Evolutionary conservation across 2,329 filamentous ascomycete genomes (phyloP), one percentile per base, ranked within the genome.

Genomic region (Raffaelea albimanens): DNA sequence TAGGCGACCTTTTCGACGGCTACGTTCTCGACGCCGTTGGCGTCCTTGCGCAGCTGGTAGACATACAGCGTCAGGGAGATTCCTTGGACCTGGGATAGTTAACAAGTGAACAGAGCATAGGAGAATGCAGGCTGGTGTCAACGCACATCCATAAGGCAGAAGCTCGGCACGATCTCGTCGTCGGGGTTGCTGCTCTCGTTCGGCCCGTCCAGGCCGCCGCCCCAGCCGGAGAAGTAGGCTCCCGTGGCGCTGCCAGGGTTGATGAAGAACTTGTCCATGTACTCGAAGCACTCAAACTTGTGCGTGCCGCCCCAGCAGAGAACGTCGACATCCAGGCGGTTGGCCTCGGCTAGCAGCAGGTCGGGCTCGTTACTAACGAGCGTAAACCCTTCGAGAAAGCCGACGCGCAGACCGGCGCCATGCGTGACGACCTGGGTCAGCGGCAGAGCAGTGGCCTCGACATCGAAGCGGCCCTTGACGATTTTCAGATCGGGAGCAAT

Each of bases 81-180:
- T 29, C 91, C 91, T 78, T 97, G 91, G 33, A 95, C 87, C 88
- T 95, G 57, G 52, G n/a, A n/a, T n/a, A n/a, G n/a, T n/a, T n/a
- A n/a, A 29, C 25, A 29, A 29, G 7, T 43, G 5, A 33, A 41
- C 18, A 38, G 22, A 48, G 18, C 10, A 29, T 13, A 23, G 3
- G 14, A n/a, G 9, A 47, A 41, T n/a, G n/a, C n/a, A n/a, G n/a
- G n/a, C n/a, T n/a, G n/a, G n/a, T n/a, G n/a, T n/a, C n/a, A n/a
- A 83, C 88, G 71, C 66, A 96, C 90, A 76, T 97, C 91, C 91
- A 97, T 96, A 64, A 97, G 69, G 61, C 93, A 95, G 67, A 97
- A 96, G 63, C 89, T 95, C 22, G 91, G 91, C 48, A 82, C 83
- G 21, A 87, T 85, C 47, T 91, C 85, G 60, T 86, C 80, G n/a